phyloP scores from a whole-genome alignment of 2,329 filamentous ascomycete genomes.

The Gaeumannomyces tritici region DNA sequence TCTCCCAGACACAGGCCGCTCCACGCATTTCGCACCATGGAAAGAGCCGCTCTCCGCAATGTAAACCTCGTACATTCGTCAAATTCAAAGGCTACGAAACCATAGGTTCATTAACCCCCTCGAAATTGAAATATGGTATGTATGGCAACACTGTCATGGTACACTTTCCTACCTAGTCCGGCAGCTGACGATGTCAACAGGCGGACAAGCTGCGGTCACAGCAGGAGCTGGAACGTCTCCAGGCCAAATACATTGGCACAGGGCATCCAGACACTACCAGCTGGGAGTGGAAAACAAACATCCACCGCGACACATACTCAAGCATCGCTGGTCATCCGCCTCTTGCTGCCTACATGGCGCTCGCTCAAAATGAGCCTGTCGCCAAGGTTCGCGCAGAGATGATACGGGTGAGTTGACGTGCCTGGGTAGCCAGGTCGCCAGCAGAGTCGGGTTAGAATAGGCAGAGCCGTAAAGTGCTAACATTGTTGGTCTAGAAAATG shows the following conservation, averaged over 20 bases:
- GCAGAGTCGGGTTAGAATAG: not conserved
- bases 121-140: not conserved
- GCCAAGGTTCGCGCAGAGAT: conserved; percentile 72
- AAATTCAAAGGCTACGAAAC: too few relatives aligned
- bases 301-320: conserved; percentile 84
- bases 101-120: too few relatives aligned
- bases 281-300: conserved; percentile 96
- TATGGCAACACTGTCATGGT: not conserved
- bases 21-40: too few relatives aligned
- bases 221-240: conserved; percentile 93
- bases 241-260: conserved; percentile 91
- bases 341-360: conserved; percentile 76
- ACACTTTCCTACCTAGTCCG: conserved; percentile 4
- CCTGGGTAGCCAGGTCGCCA: not conserved
- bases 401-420: conserved; percentile 51
- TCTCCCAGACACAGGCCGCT: not conserved
- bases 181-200: conserved; percentile 27
- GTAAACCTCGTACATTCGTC: not conserved
- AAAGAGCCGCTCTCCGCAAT: not conserved
- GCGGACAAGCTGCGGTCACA: conserved; percentile 97
- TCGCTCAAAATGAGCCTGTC: conserved; percentile 77
- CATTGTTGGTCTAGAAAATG: conserved; percentile 45
- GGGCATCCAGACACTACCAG: conserved; percentile 94
- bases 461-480: not conserved
- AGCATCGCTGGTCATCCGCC: conserved; percentile 86